Base-by-base conservation (phyloP, 495 filamentous ascomycete species). In the Penicillium dipodomyicola region DNA sequence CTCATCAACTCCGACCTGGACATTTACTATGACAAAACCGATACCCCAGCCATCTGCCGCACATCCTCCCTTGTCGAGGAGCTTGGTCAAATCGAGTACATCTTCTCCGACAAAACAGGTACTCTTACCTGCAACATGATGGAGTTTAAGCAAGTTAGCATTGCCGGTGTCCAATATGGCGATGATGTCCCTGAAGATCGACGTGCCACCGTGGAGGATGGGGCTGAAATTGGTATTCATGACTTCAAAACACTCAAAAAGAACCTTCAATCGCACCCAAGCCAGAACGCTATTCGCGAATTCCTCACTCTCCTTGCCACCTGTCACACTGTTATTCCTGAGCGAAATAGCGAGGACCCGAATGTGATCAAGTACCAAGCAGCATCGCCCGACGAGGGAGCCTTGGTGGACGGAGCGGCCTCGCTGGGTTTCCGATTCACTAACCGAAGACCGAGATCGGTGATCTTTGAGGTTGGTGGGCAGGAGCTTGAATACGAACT, bases 61-160 rank as follows among this genome's bases (percentile, higher is more conserved):
- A 99, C 95, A 2, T 96, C 92, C 0, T 96, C 91, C 62, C 78
- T 99, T 61, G 95, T 99, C 10, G 95, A 99, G 74, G 95, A 99
- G 69, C 74, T 99, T 25, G 95, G 95, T 44, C 96, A 97, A 80
- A 94, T 99, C 56, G 94, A 97, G 64, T 99, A 94, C 66, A 93
- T 97, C 49, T 99, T 99, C 71, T 96, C 92, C 3, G 95, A 99
- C 73, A 98, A 99, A 77, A 99, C 95, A 7, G 95, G 95, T 33
- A 99, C 95, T n/a, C 75, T 99, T 63, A 99, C 95, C 25, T 96
- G 92, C 75, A 99, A 99, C 71, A 85, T 88, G 83, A 99, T 99
- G 95, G 95, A 97, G 71, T 99, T 97, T 71, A 91, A 90, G 70
- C 90, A 96, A 70, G 94, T 89, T 61, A 87, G 88, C 4, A 97